Percentiles rank a stretch among this genome's conserved stretches.
These are phyloP conservation scores for Mariannaea elegans DNA, from an alignment of 2,329 filamentous ascomycete species.

Conservation along the genomic window DNA sequence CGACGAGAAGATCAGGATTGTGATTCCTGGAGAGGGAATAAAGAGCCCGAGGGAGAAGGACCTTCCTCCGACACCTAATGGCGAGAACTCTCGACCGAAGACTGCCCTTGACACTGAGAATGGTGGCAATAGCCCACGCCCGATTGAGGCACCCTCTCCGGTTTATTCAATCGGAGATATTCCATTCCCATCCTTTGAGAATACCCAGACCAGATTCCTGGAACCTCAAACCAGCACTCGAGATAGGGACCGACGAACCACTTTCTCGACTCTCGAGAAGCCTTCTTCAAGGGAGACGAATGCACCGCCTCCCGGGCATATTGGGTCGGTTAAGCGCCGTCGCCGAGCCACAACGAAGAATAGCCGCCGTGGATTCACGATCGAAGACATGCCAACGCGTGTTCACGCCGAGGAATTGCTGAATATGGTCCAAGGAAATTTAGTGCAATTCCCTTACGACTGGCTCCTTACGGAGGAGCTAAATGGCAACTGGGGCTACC, in stretches of 20 bases:
- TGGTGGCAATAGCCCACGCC: constrained; percentile 30
- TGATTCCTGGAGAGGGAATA: constrained; percentile 43
- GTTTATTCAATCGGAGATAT: constrained; percentile 53
- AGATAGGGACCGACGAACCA: constrained; percentile 60
- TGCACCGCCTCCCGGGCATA: constrained; percentile 42
- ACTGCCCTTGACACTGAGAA: constrained; percentile 40
- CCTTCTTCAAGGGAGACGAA: constrained; percentile 50
- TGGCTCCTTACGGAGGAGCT: constrained; percentile 93
- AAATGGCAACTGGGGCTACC: constrained; percentile 95
- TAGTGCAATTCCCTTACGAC: constrained; percentile 95
- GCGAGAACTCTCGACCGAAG: constrained; percentile 23
- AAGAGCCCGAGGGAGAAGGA: constrained; percentile 53
- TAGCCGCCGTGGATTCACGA: constrained; percentile 69
- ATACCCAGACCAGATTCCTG: constrained; percentile 41
- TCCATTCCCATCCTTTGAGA: constrained; percentile 60
- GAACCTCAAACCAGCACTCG: constrained; percentile 49
- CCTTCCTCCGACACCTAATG: constrained; percentile 39
- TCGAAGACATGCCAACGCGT: constrained; percentile 79
- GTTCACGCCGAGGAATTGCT: constrained; percentile 84
- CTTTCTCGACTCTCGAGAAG: constrained; percentile 64
- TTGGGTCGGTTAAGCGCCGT: constrained; percentile 66
- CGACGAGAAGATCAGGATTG: constrained; percentile 45
- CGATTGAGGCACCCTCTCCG: constrained; percentile 52
- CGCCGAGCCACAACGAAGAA: constrained; percentile 76
- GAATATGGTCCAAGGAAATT: constrained; percentile 82